Evolutionary conservation across 2,329 filamentous ascomycete genomes (phyloP).

Genomic region (Teratosphaeria viscida): DNA sequence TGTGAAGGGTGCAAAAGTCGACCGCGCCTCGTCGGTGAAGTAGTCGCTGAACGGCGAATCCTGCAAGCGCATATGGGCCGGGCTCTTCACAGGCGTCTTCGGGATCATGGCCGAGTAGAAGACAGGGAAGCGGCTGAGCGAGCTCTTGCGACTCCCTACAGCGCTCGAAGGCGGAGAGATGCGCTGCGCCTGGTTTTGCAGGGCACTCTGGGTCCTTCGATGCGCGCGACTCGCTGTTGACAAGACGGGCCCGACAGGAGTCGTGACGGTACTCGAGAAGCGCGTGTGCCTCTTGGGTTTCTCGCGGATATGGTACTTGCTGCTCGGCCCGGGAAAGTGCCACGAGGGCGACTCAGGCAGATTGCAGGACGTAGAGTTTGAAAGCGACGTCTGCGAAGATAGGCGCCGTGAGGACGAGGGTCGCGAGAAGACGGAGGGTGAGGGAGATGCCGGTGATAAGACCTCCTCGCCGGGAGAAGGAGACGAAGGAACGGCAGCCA

Average conservation of each 20-base stretch:
- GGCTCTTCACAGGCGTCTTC: not conserved
- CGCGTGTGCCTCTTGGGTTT: conserved; percentile 9
- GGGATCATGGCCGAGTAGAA: not conserved
- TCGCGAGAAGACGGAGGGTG: not conserved
- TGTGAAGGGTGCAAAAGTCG: conserved; percentile 8
- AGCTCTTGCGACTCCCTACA: not conserved
- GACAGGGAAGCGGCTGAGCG: conserved; percentile 1
- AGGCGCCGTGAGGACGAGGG: not conserved
- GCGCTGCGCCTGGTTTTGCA: not conserved
- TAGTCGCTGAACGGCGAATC: conserved; percentile 33
- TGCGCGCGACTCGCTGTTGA: conserved; percentile 21
- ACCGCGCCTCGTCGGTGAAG: conserved; percentile 28
- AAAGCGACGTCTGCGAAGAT: not conserved
- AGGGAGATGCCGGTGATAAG: not conserved
- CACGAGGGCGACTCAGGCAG: conserved; percentile 6
- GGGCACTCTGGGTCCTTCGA: conserved; percentile 13
- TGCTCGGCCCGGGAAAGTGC: conserved; percentile 24
- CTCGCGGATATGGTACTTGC: conserved; percentile 20
- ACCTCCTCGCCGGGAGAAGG: not conserved
- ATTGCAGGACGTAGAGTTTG: not conserved
- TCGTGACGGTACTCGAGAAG: conserved; percentile 13
- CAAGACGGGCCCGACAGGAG: conserved; percentile 14
- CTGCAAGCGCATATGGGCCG: conserved; percentile 9
- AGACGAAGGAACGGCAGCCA: not conserved
- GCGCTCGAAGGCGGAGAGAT: not conserved